A percentile compares a stretch with the other conserved stretches of the same genome.
Evolutionary conservation across 208 protist species (phyloP).

Genomic region (Entamoeba histolytica): DNA sequence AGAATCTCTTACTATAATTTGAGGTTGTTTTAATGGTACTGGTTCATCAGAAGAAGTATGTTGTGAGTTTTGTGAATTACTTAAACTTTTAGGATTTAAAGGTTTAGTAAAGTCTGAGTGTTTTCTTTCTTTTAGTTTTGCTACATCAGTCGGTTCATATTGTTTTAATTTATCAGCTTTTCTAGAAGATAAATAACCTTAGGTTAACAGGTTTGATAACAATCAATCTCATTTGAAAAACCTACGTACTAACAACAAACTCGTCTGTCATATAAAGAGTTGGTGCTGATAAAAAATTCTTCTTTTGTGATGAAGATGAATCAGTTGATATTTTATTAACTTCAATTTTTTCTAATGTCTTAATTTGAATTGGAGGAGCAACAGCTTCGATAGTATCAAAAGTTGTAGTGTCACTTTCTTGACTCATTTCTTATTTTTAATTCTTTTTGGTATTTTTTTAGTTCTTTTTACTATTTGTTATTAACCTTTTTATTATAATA

Average conservation of each 20-base stretch:
- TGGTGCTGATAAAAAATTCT: not conserved
- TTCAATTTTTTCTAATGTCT: not conserved
- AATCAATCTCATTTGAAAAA: not conserved
- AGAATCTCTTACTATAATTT: no score
- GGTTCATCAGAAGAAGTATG: no score
- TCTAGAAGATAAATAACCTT: not conserved
- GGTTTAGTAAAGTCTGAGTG: no score
- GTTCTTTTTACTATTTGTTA: not conserved
- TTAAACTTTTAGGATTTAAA: no score
- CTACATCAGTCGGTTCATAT: not conserved
- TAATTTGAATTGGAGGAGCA: not conserved
- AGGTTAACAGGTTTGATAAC: not conserved
- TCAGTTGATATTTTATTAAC: not conserved
- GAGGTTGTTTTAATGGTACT: no score
- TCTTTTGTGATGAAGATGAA: not conserved
- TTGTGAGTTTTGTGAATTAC: no score
- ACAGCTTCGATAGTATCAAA: not conserved
- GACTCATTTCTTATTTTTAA: not conserved
- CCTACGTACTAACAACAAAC: not conserved
- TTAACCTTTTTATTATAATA: no score
- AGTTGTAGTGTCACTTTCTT: not conserved
- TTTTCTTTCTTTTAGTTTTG: not conserved
- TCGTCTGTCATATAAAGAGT: not conserved
- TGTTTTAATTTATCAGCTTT: not conserved
- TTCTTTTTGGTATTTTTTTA: not conserved